Percentiles rank a stretch among this genome's conserved stretches.
Evolutionary conservation across 2,329 filamentous ascomycete species (phyloP).

Genomic region (Aspergillus novofumigatus): DNA sequence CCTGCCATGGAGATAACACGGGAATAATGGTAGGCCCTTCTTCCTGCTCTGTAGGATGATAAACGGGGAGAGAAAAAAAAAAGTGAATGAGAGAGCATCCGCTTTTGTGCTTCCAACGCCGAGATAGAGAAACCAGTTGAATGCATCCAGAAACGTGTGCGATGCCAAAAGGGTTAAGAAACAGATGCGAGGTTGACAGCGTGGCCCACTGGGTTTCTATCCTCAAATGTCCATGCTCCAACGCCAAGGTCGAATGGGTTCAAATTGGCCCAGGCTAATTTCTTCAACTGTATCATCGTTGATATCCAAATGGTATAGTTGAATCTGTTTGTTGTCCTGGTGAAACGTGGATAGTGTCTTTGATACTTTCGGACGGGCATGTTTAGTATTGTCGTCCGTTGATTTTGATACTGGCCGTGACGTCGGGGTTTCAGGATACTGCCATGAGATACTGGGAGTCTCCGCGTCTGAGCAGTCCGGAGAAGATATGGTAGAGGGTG

Average conservation of each 20-base stretch:
- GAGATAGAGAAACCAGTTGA: constrained; percentile 1
- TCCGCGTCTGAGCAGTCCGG: constrained; percentile 23
- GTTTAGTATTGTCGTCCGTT: constrained; percentile 27
- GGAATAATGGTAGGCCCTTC: constrained; percentile 1
- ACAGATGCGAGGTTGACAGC: not conserved
- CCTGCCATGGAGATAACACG: constrained; percentile 8
- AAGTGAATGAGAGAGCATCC: not conserved
- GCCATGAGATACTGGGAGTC: constrained; percentile 25
- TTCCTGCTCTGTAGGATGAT: constrained; percentile 5
- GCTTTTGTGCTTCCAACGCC: constrained; percentile 13
- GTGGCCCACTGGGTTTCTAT: not conserved
- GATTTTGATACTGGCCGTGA: constrained; percentile 37
- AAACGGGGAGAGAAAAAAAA: not conserved
- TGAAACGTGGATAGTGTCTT: constrained; percentile 31
- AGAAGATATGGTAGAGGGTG: constrained; percentile 26
- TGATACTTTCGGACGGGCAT: constrained; percentile 26
- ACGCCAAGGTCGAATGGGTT: constrained; percentile 36
- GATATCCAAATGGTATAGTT: constrained; percentile 35
- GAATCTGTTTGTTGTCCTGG: constrained; percentile 30
- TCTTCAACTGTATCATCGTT: constrained; percentile 29
- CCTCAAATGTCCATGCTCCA: constrained; percentile 43
- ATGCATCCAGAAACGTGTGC: not conserved
- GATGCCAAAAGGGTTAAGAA: constrained; percentile 1
- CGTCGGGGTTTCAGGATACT: constrained; percentile 32
- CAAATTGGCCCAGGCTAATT: constrained; percentile 28